Base-by-base conservation (phyloP, 1,139 yeast species). In the Trichomonascaceae sp. region DNA sequence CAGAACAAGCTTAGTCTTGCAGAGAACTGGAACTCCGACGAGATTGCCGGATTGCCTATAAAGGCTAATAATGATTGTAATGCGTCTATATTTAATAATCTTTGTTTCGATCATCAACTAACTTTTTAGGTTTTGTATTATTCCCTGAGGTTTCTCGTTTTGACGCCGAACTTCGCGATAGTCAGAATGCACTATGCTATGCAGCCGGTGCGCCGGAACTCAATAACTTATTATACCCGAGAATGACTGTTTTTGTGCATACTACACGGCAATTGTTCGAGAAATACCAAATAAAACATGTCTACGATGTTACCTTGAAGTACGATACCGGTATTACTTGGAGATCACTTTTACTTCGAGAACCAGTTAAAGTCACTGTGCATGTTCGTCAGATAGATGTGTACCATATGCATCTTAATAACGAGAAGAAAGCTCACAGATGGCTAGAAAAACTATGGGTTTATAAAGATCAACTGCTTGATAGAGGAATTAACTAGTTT, bases 291-390 rank as follows among this genome's bases (percentile, higher is more conserved):
- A 4, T 61, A 36, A 60, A 62, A 8, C 62, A 61, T 51, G 66
- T 66, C 12, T 83, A 83, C 58, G 87, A 84, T 62, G 59, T 82
- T 13, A 77, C 87, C 0, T 67, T 84, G 2, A 50, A 69, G 3
- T 84, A 83, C 60, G 68, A 72, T 50, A 12, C 46, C 13, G 51
- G 41, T 18, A 60, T 65, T 15, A 46, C 53, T 4, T 39, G 56
- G 36, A 19, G 43, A 27, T 60, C 57, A 12, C 27, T 58, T 1
- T 18, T 63, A 66, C 70, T 32, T 70, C 71, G 39, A 75, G 75
- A 13, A 70, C 77, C 44, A 17, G 24, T 38, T 1, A 39, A 38
- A 19, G 47, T 50, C 2, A 38, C 43, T 17, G 45, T 49, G 6
- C 30, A 51, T 8, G 19, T 45, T 2, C 46, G 47, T 50, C 39